These are phyloP conservation scores for Luffa aegyptiaca DNA, from an alignment of 306 rosid genomes.

Conservation along the genomic window DNA sequence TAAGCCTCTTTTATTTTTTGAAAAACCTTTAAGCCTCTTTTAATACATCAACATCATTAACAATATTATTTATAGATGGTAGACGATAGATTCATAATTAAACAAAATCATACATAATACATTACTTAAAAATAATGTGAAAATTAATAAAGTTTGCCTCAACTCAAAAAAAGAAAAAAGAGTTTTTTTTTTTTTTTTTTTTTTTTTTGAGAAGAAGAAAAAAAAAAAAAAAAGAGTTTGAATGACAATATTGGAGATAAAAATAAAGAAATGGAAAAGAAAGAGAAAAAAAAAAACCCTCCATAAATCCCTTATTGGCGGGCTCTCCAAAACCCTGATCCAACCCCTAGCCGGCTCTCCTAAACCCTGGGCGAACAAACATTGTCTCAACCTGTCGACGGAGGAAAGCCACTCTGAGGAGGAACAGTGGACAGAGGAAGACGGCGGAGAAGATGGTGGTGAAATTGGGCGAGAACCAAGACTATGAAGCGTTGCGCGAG, in stretches of 20 bases:
- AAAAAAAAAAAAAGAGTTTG: too few relatives aligned
- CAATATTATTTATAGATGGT: too few relatives aligned
- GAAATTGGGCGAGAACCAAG: slow-evolving; percentile 15
- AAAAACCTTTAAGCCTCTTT: too few relatives aligned
- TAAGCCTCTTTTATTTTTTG: too few relatives aligned
- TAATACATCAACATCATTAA: too few relatives aligned
- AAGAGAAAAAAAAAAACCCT: background rate
- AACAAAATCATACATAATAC: too few relatives aligned
- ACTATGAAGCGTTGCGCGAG: slow-evolving; percentile 35
- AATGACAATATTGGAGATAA: too few relatives aligned
- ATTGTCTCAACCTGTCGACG: background rate
- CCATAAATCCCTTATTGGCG: background rate
- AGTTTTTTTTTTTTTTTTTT: too few relatives aligned
- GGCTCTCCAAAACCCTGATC: background rate
- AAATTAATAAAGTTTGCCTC: too few relatives aligned
- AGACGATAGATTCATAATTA: too few relatives aligned
- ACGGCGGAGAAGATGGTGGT: slow-evolving; percentile 19
- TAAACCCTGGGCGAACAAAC: background rate
- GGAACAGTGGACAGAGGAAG: background rate
- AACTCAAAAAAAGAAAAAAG: too few relatives aligned
- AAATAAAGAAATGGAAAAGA: background rate
- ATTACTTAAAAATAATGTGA: background rate
- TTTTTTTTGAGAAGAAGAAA: too few relatives aligned
- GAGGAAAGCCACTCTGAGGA: background rate
- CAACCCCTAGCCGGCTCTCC: background rate